Base-by-base conservation (phyloP, 768 basidiomycete genomes). In the Hydnum rufescens region DNA sequence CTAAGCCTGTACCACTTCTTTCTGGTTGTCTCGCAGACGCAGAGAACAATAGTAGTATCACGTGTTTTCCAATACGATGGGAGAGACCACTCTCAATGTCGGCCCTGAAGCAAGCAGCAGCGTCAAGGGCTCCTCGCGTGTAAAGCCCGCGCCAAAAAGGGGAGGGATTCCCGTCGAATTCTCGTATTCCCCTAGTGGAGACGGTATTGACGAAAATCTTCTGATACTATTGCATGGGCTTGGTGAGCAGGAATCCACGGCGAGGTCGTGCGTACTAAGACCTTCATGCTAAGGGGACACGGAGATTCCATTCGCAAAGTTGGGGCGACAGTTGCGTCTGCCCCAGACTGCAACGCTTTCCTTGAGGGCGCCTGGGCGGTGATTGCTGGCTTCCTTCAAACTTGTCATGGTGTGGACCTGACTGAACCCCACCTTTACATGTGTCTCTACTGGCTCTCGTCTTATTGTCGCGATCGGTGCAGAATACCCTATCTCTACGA, bases 341-440 rank as follows among this genome's bases (percentile, higher is more conserved):
- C 90, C 89, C 0, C 88, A 92, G 62, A 93, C 90, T 0, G 86
- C 88, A 2, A 70, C 76, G 1, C 74, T 93, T n/a, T 74, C 84
- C 1, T 62, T 93, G 5, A 76, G 82, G 47, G 89, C 81, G 2
- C 80, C 87, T 18, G 74, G 80, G 59, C 76, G 74, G 81, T 85
- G 18, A 50, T n/a, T n/a, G n/a, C n/a, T n/a, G 32, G 26, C 49
- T 6, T 18, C 18, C 29, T 32, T 6, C 13, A 8, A 29, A 5
- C 49, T 30, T 50, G 25, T 56, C 60, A 1, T 39, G 36, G 22
- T 13, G 36, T 39, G n/a, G n/a, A n/a, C n/a, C n/a, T 47, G 13
- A 13, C 25, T 13, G 74, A 67, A 34, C 54, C 59, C 5, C 22
- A 4, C 26, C 22, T 28, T 30, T 39, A 4, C 28, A 28, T 22